Evolutionary conservation across 1,139 yeast genomes (phyloP), one percentile per base, ranked within the genome.

Genomic region (Meyerozyma carpophila): DNA sequence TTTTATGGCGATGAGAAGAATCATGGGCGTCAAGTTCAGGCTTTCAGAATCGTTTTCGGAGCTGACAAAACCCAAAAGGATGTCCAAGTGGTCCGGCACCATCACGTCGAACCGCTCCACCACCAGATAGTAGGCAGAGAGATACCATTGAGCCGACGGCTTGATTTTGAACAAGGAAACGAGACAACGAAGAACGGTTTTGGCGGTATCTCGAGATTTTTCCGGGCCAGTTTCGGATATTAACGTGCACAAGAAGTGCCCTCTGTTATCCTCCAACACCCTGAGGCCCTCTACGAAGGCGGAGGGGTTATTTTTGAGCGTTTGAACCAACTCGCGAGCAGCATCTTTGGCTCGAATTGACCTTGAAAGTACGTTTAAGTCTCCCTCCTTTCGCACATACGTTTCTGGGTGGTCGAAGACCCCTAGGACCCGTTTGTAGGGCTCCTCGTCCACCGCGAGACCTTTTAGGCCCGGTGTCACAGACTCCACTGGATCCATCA

Each of bases 1-100:
- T 32, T 58, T 63, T 4, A 68, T 56, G 3, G 61, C 46, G 5
- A 68, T 54, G 25, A 66, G 51, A 27, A 67, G 47, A 3, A 63
- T 49, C 10, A 54, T 42, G 2, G 66, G 58, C 13, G 44, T 40
- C 2, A 47, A 47, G 4, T 51, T 40, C 8, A 44, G 44, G 3
- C 51, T 48, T 6, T 49, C 27, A 20, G 48, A 47, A 13, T 49
- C 47, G 13, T 47, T 32, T 8, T 46, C 44, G 2, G 62, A 62
- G 27, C 48, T 51, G 34, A 66, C 49, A 24, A 48, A 55, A 2
- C 48, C 43, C 8, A 67, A 50, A 31, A 67, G 53, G 5, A 61
- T 46, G 8, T 54, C 54, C 13, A 66, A 40, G 46, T 66, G 70
- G 20, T 55, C 54, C 8, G 59, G 57, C 39, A 54, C 53, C 4